Evolutionary conservation across 805 yeast genomes (phyloP), one percentile per base, ranked within the genome.

Genomic region (Metschnikowia aberdeeniae): DNA sequence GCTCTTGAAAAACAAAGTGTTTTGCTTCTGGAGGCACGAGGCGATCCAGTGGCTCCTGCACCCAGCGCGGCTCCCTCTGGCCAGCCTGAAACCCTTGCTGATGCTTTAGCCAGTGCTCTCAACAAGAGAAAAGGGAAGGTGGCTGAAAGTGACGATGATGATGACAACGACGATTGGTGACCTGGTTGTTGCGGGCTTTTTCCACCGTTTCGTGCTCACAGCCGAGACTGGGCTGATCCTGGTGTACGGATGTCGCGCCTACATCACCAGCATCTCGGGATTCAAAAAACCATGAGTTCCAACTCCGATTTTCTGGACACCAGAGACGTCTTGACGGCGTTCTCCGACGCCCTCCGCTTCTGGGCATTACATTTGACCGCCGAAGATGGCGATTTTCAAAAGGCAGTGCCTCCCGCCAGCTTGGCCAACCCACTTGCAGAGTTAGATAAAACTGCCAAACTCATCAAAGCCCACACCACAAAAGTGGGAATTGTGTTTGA

Each of bases 21-120:
- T 0, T 56, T 86, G 13, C 64, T 86, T 13, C 86, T 77, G 58
- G 92, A 85, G 59, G 88, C 88, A 2, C 70, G 72, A 34, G 92
- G 92, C 20, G 86, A 80, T 41, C 59, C 76, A 0, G 58, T 70
- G 0, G 61, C 73, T 0, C 58, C 71, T 8, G 58, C 72, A 11
- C 28, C 55, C 14, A 43, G 47, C 4, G 64, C 65, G n/a, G 72
- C 66, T 4, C 10, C 37, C 29, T 63, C 67, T n/a, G 82, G 78
- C 3, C 80, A 76, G 38, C 80, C 85, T 1, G 85, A 81, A 1
- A 73, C 79, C 11, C 67, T 89, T 47, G 96, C 96, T 1, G 95
- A 87, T 63, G 96, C 96, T 0, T 68, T 89, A 42, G 89, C 95
- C 8, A 86, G 86, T 13, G 98, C 97, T 3, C 74, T 92, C 53